Evolutionary conservation across 2,329 filamentous ascomycete species (phyloP), one percentile per base, ranked within the genome.

Genomic region (Alternaria brassicicola): DNA sequence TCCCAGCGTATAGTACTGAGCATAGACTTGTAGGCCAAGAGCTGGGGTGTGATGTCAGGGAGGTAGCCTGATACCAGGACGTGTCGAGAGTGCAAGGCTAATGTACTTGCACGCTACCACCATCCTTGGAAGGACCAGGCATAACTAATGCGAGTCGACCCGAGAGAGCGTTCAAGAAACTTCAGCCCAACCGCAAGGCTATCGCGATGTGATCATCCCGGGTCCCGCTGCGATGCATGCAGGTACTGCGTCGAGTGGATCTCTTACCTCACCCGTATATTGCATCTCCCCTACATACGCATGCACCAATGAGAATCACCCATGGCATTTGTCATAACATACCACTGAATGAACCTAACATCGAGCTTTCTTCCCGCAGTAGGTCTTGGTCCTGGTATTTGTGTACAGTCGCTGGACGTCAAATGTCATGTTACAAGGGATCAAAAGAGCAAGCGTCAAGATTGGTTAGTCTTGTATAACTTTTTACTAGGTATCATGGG

Each of bases 211-310:
- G 64, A 69, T 61, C 64, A 36, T 65, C 56, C 68, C 68, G 66
- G 67, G 15, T 19, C 63, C 58, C 64, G 67, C 70, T 71, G 62
- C 65, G 60, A 67, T 47, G 52, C 47, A 73, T 71, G 28, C 19
- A 55, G 39, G 13, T 39, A 23, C 41, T 36, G 39, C 15, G 3
- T 21, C n/a, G 26, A 25, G 26, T 26, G 28, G n/a, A 36, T n/a
- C 12, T 13, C 45, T 50, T 12, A 17, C 28, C 36, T 28, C 39
- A 23, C 12, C 21, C 23, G 47, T 10, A 31, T 8, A 30, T 23
- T 31, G n/a, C 17, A 35, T 31, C 19, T 17, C 19, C 25, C 7
- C 25, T 10, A n/a, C 13, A 7, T 31, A 38, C 23, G n/a, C 10
- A 33, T 19, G 21, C 13, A 4, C 36, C 36, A 25, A 42, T 42